Conservation (phyloP, 2,329 filamentous ascomycete genomes). For the Fusarium agapanthi region DNA sequence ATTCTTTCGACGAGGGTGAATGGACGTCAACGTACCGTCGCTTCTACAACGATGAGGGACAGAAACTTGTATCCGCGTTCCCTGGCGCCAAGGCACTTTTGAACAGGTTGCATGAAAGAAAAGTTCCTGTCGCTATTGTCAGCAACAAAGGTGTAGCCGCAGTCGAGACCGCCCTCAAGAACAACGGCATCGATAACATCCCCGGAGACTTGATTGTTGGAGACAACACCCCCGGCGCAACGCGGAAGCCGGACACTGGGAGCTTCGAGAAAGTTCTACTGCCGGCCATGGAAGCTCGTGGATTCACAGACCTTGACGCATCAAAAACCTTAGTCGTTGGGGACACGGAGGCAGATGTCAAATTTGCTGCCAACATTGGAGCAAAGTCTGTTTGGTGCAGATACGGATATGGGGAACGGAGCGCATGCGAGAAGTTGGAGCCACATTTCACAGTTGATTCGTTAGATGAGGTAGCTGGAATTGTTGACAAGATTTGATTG, state of each 20-base stretch:
- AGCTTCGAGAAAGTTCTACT: neutral
- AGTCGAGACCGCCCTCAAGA: neutral
- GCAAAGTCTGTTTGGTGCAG: constrained; percentile 14
- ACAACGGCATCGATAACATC: neutral
- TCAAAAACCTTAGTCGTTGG: neutral
- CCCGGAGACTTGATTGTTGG: neutral
- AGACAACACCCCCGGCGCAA: constrained; percentile 5
- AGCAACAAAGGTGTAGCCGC: constrained; percentile 6
- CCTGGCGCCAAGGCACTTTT: neutral
- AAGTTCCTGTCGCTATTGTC: neutral
- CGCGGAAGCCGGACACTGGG: neutral
- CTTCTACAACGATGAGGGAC: constrained; percentile 2
- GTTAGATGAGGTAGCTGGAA: neutral
- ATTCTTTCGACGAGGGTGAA: neutral
- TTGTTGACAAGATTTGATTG: neutral
- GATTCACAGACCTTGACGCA: neutral
- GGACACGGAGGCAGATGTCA: constrained; percentile 2
- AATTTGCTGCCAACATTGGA: neutral
- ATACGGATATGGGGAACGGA: constrained; percentile 16
- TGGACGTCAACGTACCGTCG: constrained; percentile 1
- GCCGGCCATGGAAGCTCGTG: neutral
- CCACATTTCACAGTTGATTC: neutral
- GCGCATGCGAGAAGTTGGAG: neutral
- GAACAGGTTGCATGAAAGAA: rapidly evolving
- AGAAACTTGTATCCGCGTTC: neutral